phyloP scores from a whole-genome alignment of 1,139 yeast species.

The Sugiyamaella sp. region DNA sequence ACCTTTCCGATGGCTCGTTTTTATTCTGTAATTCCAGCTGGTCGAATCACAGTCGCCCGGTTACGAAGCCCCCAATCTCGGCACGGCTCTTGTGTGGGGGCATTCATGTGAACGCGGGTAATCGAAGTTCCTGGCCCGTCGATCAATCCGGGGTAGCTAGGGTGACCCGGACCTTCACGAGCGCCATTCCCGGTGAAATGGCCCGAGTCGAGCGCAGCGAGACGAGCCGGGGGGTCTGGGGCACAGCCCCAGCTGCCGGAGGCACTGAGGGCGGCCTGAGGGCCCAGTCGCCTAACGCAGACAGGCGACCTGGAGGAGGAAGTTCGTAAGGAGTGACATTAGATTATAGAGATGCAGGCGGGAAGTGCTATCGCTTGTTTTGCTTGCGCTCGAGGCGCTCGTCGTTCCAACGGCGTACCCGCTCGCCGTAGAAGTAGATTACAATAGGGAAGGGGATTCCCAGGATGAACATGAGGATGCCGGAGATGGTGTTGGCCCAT shows the following conservation, averaged over 20 bases:
- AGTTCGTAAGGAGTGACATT: too few species aligned
- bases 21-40: background rate
- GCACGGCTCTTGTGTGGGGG: background rate
- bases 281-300: too few species aligned
- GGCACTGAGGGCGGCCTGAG: too few species aligned
- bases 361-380: background rate
- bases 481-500: constrained; percentile 69
- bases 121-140: background rate
- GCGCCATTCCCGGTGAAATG: too few species aligned
- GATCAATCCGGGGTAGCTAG: background rate
- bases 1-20: too few species aligned
- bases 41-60: background rate
- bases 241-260: too few species aligned
- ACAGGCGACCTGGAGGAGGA: too few species aligned
- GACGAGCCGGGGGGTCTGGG: too few species aligned
- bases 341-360: background rate
- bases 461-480: constrained; percentile 54
- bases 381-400: constrained; percentile 39
- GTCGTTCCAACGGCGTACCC: constrained; percentile 60
- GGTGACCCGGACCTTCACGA: too few species aligned
- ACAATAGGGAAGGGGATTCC: constrained; percentile 68
- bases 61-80: constrained; percentile 2
- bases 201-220: too few species aligned
- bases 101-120: background rate
- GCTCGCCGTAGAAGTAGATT: constrained; percentile 59